Percentiles rank a stretch among this genome's conserved stretches.
Evolutionary conservation across 139 green algal genomes (phyloP).

Genomic region (Asterochloris erici): DNA sequence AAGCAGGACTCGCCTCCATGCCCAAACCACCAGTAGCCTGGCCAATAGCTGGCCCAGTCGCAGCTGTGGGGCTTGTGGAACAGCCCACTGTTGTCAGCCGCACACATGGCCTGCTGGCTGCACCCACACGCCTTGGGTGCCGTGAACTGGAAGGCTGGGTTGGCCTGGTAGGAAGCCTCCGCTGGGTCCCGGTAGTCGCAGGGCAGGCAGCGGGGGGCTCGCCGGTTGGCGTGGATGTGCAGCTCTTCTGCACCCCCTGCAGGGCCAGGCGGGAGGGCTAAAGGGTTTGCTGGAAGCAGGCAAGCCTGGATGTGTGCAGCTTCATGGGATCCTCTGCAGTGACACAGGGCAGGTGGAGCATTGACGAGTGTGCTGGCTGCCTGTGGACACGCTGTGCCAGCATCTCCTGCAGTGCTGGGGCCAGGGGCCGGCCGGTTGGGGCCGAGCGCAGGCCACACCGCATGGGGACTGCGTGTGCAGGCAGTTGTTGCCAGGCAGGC

Average conservation of each 20-base stretch:
- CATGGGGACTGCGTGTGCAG: too few relatives aligned
- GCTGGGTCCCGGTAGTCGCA: slow-evolving; percentile 16
- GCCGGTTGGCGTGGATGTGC: slow-evolving; percentile 14
- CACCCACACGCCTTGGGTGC: slow-evolving; percentile 8
- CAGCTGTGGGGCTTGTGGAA: background rate
- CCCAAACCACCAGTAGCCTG: slow-evolving; percentile 16
- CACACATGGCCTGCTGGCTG: background rate
- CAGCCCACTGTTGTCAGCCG: background rate
- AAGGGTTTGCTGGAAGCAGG: background rate
- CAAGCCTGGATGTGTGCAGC: too few relatives aligned
- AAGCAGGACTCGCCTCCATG: slow-evolving; percentile 8
- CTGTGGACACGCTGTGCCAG: too few relatives aligned
- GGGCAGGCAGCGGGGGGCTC: slow-evolving; percentile 5
- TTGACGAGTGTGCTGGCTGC: too few relatives aligned
- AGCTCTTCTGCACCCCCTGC: background rate
- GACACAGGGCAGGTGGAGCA: too few relatives aligned
- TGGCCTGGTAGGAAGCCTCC: background rate
- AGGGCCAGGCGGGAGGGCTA: background rate
- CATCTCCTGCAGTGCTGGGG: too few relatives aligned
- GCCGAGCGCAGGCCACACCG: too few relatives aligned
- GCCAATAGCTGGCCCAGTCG: background rate
- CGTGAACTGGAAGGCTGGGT: background rate
- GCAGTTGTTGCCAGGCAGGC: too few relatives aligned
- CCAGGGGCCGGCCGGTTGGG: too few relatives aligned
- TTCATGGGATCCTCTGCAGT: too few relatives aligned